Conservation (phyloP, 2,329 filamentous ascomycete genomes). For the Metarhizium humberi region DNA sequence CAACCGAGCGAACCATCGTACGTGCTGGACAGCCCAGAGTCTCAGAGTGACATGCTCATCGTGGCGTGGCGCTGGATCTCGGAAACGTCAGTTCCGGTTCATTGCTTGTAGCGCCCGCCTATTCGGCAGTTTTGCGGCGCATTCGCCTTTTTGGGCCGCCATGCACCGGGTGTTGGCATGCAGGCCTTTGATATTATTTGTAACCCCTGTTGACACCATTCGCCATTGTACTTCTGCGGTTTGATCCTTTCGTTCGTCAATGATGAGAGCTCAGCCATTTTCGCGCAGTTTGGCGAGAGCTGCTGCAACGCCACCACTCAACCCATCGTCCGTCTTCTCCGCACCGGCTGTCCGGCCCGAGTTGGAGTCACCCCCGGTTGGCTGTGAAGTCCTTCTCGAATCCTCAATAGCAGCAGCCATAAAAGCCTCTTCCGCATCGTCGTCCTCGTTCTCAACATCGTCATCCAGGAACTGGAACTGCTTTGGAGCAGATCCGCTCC, state of each 20-base stretch:
- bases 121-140: slow-evolving; percentile 6
- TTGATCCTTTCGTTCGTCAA: too few species aligned
- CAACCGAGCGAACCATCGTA: neutral
- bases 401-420: slow-evolving; percentile 37
- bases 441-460: slow-evolving; percentile 29
- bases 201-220: neutral
- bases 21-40: too few species aligned
- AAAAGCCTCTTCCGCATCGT: slow-evolving; percentile 32
- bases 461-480: slow-evolving; percentile 31
- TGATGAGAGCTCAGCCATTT: slow-evolving; percentile 11
- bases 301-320: slow-evolving; percentile 50
- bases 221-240: neutral
- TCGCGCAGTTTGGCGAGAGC: slow-evolving; percentile 51
- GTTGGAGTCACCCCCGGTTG: slow-evolving; percentile 14
- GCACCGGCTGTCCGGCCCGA: neutral
- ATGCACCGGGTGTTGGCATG: neutral
- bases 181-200: neutral
- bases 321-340: slow-evolving; percentile 20
- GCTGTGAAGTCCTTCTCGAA: slow-evolving; percentile 29
- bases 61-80: neutral
- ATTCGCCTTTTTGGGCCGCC: neutral
- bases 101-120: neutral
- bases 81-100: neutral
- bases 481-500: slow-evolving; percentile 9
- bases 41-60: neutral